A percentile compares a stretch with the other conserved stretches of the same genome.
These are phyloP conservation scores for Solanum lignicaule DNA, from an alignment of 257 asterid genomes.

Conservation along the genomic window DNA sequence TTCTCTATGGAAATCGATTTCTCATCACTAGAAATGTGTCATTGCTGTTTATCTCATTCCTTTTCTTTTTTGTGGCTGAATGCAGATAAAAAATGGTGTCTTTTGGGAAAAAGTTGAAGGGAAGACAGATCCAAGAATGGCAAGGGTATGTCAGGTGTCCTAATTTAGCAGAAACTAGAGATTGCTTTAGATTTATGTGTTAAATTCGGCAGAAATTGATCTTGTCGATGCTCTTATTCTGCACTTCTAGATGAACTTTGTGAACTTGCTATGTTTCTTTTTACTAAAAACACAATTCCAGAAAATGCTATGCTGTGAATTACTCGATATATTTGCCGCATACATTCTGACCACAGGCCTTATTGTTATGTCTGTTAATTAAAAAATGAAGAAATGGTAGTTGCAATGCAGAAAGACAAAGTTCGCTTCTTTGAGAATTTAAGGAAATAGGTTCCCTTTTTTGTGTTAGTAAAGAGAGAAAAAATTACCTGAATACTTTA, in stretches of 20 bases:
- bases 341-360: background rate
- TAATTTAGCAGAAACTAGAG: background rate
- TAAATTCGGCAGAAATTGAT: background rate
- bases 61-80: background rate
- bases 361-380: background rate
- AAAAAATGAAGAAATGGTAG: background rate
- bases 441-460: background rate
- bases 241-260: background rate
- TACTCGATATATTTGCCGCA: background rate
- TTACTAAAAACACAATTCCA: background rate
- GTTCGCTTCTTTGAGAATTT: background rate
- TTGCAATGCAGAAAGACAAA: background rate
- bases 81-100: background rate
- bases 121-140: constrained; percentile 1
- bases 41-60: background rate
- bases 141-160: background rate
- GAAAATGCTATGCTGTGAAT: background rate
- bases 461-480: background rate
- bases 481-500: background rate
- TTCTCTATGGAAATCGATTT: background rate
- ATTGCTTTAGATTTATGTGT: background rate
- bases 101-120: constrained; percentile 2
- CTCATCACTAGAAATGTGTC: background rate
- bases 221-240: background rate
- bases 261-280: background rate